Percentiles rank a stretch among this genome's conserved stretches.
phyloP scores from a whole-genome alignment of 805 yeast genomes.

The Candida tammaniensis region DNA sequence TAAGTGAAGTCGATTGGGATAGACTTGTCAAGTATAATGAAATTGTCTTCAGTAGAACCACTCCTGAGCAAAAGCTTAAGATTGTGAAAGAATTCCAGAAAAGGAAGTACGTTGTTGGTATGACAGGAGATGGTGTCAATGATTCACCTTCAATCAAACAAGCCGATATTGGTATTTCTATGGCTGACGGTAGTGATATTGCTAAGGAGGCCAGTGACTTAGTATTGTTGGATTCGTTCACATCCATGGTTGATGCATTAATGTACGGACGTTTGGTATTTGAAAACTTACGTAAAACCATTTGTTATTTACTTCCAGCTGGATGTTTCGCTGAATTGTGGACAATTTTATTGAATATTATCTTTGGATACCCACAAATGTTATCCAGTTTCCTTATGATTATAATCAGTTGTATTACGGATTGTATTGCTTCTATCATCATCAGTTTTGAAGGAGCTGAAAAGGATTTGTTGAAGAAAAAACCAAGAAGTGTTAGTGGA shows the following conservation, averaged over 20 bases:
- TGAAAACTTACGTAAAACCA: constrained; percentile 47
- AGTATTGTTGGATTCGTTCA: constrained; percentile 25
- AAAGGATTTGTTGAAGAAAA: constrained; percentile 36
- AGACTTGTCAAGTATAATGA: constrained; percentile 33
- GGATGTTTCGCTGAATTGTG: constrained; percentile 51
- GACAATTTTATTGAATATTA: constrained; percentile 46
- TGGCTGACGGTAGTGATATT: constrained; percentile 28
- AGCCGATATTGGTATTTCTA: constrained; percentile 33
- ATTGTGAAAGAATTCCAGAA: constrained; percentile 47
- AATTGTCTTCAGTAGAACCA: constrained; percentile 38
- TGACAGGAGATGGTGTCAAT: constrained; percentile 37
- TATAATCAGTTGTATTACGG: constrained; percentile 48
- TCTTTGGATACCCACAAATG: constrained; percentile 50
- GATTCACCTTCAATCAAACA: constrained; percentile 35
- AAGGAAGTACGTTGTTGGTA: constrained; percentile 26
- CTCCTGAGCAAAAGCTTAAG: constrained; percentile 51
- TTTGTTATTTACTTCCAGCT: constrained; percentile 50
- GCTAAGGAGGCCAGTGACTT: constrained; percentile 39
- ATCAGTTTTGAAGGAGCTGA: constrained; percentile 46
- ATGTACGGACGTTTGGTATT: constrained; percentile 45
- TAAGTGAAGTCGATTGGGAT: constrained; percentile 44
- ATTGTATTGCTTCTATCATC: constrained; percentile 43
- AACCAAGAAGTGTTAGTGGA: constrained; percentile 42
- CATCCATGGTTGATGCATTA: constrained; percentile 32
- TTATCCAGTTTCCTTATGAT: constrained; percentile 51